These are phyloP conservation scores for Phytopythium sindhum DNA, from an alignment of 352 stramenopile species.

Conservation along the genomic window DNA sequence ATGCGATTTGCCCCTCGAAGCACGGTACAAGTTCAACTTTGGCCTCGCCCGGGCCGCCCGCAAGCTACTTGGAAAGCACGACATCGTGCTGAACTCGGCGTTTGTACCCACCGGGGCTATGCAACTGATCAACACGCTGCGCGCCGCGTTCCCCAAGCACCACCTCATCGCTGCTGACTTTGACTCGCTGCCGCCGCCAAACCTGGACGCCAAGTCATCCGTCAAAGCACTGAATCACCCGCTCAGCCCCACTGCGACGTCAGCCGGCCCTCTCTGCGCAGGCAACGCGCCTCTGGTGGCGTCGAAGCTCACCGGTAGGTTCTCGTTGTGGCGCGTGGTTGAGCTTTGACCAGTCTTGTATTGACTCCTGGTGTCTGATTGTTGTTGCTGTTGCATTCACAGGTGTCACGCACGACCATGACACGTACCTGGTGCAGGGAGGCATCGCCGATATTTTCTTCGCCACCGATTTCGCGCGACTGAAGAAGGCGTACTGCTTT, in stretches of 20 bases:
- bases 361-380: background rate
- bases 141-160: slow-evolving; percentile 74
- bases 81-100: slow-evolving; percentile 53
- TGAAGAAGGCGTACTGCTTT: slow-evolving; percentile 82
- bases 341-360: background rate
- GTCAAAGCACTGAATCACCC: slow-evolving; percentile 59
- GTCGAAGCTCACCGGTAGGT: slow-evolving; percentile 64
- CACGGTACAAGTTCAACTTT: slow-evolving; percentile 60
- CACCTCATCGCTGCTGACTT: slow-evolving; percentile 89
- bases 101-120: slow-evolving; percentile 88
- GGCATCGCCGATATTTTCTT: slow-evolving; percentile 92
- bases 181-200: slow-evolving; percentile 75
- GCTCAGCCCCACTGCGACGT: slow-evolving; percentile 64
- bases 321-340: background rate
- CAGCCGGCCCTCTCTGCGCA: slow-evolving; percentile 61
- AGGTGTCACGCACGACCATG: slow-evolving; percentile 79
- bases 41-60: slow-evolving; percentile 51
- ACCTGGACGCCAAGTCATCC: slow-evolving; percentile 41
- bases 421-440: slow-evolving; percentile 84
- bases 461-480: slow-evolving; percentile 78
- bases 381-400: background rate
- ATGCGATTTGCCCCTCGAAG: slow-evolving; percentile 62
- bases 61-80: slow-evolving; percentile 42
- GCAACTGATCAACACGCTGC: slow-evolving; percentile 83
- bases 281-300: slow-evolving; percentile 87